Evolutionary conservation across 768 basidiomycete genomes (phyloP).

Genomic region (Mycena polygramma): DNA sequence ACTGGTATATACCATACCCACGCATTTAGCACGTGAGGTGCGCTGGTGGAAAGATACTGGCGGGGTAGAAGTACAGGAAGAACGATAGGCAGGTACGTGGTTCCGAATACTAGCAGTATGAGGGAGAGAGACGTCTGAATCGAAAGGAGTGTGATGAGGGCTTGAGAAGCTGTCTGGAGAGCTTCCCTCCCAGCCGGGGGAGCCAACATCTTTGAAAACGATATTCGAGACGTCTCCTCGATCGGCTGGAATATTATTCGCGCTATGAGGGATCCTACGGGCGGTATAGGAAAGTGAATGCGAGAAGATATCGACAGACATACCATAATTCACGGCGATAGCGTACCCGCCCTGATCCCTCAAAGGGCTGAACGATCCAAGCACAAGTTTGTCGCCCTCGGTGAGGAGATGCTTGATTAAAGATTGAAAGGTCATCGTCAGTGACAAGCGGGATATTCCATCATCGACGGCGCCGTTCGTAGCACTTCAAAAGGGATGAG

Average conservation of each 20-base stretch:
- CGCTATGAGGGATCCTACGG: conserved; percentile 88
- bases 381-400: conserved; percentile 92
- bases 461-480: conserved; percentile 53
- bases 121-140: conserved; percentile 76
- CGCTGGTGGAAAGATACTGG: conserved; percentile 81
- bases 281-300: conserved; percentile 7
- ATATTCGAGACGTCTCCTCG: conserved; percentile 92
- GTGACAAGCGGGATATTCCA: conserved; percentile 70
- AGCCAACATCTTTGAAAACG: conserved; percentile 79
- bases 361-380: conserved; percentile 87
- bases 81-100: conserved; percentile 78
- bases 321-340: conserved; percentile 95
- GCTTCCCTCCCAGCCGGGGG: conserved; percentile 29
- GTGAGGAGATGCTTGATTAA: conserved; percentile 95
- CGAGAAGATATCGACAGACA: conserved; percentile 35
- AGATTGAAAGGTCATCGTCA: conserved; percentile 90
- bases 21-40: conserved; percentile 78
- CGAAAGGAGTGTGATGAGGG: conserved; percentile 72
- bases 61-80: conserved; percentile 78
- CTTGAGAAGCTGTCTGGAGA: conserved; percentile 59
- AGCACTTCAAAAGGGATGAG: conserved; percentile 13
- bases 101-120: conserved; percentile 80
- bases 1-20: conserved; percentile 94
- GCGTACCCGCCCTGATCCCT: conserved; percentile 96
- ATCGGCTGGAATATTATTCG: conserved; percentile 95